Evolutionary conservation across 2,329 filamentous ascomycete genomes (phyloP).

Genomic region (Dichotomopilus funicola): DNA sequence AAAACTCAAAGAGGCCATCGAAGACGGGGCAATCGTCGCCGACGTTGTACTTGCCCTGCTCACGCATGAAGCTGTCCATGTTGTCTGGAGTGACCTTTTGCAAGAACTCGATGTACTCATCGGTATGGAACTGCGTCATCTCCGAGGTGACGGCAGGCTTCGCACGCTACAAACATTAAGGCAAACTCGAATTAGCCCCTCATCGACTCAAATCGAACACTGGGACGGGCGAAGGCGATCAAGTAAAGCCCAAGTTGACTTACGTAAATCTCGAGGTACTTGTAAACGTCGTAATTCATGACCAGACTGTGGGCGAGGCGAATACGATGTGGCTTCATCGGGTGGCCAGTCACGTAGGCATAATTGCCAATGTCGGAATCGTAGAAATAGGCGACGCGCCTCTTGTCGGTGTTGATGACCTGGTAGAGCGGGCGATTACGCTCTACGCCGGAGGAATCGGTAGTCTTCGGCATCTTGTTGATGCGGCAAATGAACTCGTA

Average conservation of each 20-base stretch:
- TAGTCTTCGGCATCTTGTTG: constrained; percentile 20
- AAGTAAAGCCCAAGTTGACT: constrained; percentile 32
- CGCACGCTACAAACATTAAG: constrained; percentile 50
- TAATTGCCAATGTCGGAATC: constrained; percentile 98
- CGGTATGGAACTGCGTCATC: constrained; percentile 88
- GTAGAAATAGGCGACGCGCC: constrained; percentile 97
- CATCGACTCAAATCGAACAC: constrained; percentile 15
- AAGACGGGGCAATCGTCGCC: constrained; percentile 97
- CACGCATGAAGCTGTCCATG: constrained; percentile 87
- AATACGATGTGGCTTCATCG: constrained; percentile 98
- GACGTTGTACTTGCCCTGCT: constrained; percentile 91
- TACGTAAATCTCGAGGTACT: constrained; percentile 94
- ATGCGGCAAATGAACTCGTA: too few relatives aligned
- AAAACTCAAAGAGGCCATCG: constrained; percentile 95
- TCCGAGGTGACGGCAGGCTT: constrained; percentile 85
- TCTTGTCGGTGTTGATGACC: constrained; percentile 43
- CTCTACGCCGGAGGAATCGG: constrained; percentile 32
- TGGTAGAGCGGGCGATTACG: constrained; percentile 42
- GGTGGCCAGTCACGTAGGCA: constrained; percentile 92
- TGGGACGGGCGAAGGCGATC: constrained; percentile 22
- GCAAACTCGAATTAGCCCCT: neutral
- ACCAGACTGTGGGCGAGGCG: constrained; percentile 92
- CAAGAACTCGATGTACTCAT: constrained; percentile 93
- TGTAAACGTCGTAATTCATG: constrained; percentile 91
- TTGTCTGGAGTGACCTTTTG: constrained; percentile 96